Percentiles rank a stretch among this genome's conserved stretches.
Evolutionary conservation across 2,329 filamentous ascomycete species (phyloP).

Genomic region (Cadophora luteo-olivacea): DNA sequence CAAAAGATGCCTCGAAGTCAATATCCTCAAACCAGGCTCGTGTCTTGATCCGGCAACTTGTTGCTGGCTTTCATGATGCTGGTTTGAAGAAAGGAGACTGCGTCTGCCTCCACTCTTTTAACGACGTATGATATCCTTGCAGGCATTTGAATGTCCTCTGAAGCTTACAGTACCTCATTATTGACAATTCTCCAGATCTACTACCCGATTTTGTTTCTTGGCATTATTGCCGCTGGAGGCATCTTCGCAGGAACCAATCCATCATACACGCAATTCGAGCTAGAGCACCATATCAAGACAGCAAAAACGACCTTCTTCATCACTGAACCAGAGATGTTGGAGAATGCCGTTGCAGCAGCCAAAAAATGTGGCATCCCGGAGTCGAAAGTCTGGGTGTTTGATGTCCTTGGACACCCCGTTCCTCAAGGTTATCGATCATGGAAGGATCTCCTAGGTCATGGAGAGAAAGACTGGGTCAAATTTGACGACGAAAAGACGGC

Average conservation of each 20-base stretch:
- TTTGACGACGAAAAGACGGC: conserved; percentile 38
- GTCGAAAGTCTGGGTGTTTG: conserved; percentile 40
- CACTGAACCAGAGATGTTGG: conserved; percentile 37
- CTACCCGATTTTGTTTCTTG: conserved; percentile 38
- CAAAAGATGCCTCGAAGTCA: conserved; percentile 33
- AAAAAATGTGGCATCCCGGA: conserved; percentile 40
- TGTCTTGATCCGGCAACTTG: conserved; percentile 36
- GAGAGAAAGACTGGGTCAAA: conserved; percentile 38
- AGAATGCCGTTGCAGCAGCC: conserved; percentile 33
- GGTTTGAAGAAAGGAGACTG: conserved; percentile 41
- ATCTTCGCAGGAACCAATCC: conserved; percentile 43
- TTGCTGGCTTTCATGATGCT: conserved; percentile 39
- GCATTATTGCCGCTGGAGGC: conserved; percentile 41
- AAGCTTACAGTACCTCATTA: not conserved
- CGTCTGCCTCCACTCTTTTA: conserved; percentile 42
- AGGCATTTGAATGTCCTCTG: not conserved
- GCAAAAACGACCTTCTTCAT: conserved; percentile 39
- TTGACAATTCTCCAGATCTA: conserved; percentile 30
- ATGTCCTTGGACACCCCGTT: conserved; percentile 32
- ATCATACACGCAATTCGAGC: conserved; percentile 40
- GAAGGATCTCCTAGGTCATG: conserved; percentile 33
- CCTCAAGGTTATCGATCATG: conserved; percentile 36
- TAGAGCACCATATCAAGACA: conserved; percentile 41
- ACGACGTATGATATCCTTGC: conserved; percentile 37
- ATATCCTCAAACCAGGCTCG: conserved; percentile 40